Evolutionary conservation across 1,139 yeast genomes (phyloP).

Genomic region (Saccharomyces hybrid): DNA sequence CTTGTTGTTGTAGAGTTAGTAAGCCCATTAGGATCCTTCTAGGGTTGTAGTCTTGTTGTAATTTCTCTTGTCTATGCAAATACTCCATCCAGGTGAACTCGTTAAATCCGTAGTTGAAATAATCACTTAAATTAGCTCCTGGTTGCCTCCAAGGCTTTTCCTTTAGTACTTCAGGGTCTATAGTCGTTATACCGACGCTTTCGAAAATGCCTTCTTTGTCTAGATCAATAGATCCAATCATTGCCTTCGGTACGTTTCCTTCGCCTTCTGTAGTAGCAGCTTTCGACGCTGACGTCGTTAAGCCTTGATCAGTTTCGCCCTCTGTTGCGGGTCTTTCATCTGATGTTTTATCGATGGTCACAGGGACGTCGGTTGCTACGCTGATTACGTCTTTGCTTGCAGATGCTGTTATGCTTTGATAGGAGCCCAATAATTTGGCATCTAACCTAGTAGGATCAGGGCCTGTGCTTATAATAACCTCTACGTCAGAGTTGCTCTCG

Average conservation of each 20-base stretch:
- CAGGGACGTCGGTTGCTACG: constrained; percentile 5
- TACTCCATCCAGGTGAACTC: constrained; percentile 95
- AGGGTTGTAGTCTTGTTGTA: constrained; percentile 71
- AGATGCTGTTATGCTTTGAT: constrained; percentile 33
- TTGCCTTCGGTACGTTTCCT: constrained; percentile 21
- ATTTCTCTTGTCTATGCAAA: constrained; percentile 77
- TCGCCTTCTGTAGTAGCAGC: constrained; percentile 20
- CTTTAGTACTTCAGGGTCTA: constrained; percentile 74
- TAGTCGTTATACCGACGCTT: constrained; percentile 75
- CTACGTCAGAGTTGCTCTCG: constrained; percentile 55
- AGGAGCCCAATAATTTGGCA: constrained; percentile 25
- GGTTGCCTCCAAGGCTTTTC: constrained; percentile 98
- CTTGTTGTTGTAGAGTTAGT: constrained; percentile 33
- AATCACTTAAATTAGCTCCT: constrained; percentile 89
- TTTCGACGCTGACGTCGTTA: constrained; percentile 30
- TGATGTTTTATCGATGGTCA: constrained; percentile 1
- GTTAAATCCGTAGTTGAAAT: constrained; percentile 92
- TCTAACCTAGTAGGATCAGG: constrained; percentile 32
- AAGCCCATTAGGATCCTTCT: constrained; percentile 40
- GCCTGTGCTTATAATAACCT: constrained; percentile 51
- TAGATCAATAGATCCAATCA: constrained; percentile 42
- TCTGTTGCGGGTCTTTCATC: constrained; percentile 30
- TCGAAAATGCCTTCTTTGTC: constrained; percentile 72
- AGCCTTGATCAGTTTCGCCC: constrained; percentile 22
- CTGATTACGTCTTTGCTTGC: constrained; percentile 3